Conservation (phyloP, 1,284 basidiomycete species). For the Earliella scabrosa region DNA sequence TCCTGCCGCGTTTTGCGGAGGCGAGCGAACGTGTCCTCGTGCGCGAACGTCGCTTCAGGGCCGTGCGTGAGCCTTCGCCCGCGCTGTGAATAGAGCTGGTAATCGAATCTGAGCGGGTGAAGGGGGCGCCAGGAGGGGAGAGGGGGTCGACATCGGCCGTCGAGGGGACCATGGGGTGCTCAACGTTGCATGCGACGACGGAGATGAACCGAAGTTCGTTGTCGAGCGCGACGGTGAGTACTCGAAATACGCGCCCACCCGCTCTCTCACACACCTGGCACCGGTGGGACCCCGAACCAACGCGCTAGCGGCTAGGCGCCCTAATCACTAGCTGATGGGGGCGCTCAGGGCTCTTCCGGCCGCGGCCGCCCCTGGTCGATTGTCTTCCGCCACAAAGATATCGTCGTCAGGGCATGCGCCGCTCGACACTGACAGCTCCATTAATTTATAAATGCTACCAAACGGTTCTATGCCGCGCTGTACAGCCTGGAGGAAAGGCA, state of each 20-base stretch:
- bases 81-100: slow-evolving; percentile 42
- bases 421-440: neutral
- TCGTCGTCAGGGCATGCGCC: neutral
- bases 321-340: slow-evolving; percentile 17
- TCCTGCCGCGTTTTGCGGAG: slow-evolving; percentile 21
- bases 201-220: slow-evolving; percentile 23
- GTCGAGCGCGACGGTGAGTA: slow-evolving; percentile 20
- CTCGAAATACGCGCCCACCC: slow-evolving; percentile 18
- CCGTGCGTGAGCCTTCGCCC: slow-evolving; percentile 25
- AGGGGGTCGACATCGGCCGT: slow-evolving; percentile 25
- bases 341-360: slow-evolving; percentile 4
- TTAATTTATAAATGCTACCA: neutral
- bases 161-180: slow-evolving; percentile 34
- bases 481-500: no score
- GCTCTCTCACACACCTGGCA: slow-evolving; percentile 7
- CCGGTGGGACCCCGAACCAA: slow-evolving; percentile 16
- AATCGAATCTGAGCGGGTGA: slow-evolving; percentile 46
- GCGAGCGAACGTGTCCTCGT: slow-evolving; percentile 37
- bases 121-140: slow-evolving; percentile 21
- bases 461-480: no score
- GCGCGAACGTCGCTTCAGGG: slow-evolving; percentile 38
- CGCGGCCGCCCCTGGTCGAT: neutral
- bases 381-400: neutral
- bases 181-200: slow-evolving; percentile 34
- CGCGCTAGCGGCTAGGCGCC: slow-evolving; percentile 1